Base-by-base conservation (phyloP, 495 filamentous ascomycete species). In the Penicillium simplicissimum region DNA sequence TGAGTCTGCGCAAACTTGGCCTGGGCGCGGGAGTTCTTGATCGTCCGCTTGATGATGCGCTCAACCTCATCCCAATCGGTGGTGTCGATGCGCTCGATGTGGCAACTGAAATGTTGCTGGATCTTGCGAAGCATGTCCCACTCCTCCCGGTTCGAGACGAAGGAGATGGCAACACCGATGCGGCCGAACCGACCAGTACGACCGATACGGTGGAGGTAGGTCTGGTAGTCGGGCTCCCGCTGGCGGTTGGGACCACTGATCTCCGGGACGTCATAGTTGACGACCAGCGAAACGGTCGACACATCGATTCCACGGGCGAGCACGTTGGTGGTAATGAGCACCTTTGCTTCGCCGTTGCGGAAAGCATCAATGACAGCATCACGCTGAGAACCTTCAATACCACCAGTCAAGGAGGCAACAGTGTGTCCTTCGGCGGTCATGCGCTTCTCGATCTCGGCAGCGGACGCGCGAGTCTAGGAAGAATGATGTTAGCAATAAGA, bases 321-420 rank as follows among this genome's bases (percentile, higher is more conserved):
- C 38, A 99, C 94, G 70, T 99, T 98, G 66, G 96, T 99, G 0
- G 96, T 94, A 69, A 98, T 97, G 59, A 99, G 87, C n/a, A 99
- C 95, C 81, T 98, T 99, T 55, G 91, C 90, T 28, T 85, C 80
- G 52, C 93, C 93, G 21, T 72, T 82, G 60, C 95, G 89, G 87
- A 98, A 99, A 13, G 88, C 77, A 67, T 96, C 90, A 61, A 99
- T 90, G 61, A 98, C 85, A 0, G 77, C 71, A 68, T 99, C 96
- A 73, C 96, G 90, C 63, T 92, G 85, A 8, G 76, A 77, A 17
- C 92, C 94, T 63, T 97, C 90, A 54, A 92, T 86, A 52, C 87
- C 93, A 72, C 91, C 91, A 58, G 92, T 94, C 65, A 99, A 79
- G 33, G 88, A 90, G 6, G 90, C 91, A 17, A 98, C 93, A 69